These are phyloP conservation scores for Trichosanthes truncata DNA, from an alignment of 306 rosid genomes.

Conservation along the genomic window DNA sequence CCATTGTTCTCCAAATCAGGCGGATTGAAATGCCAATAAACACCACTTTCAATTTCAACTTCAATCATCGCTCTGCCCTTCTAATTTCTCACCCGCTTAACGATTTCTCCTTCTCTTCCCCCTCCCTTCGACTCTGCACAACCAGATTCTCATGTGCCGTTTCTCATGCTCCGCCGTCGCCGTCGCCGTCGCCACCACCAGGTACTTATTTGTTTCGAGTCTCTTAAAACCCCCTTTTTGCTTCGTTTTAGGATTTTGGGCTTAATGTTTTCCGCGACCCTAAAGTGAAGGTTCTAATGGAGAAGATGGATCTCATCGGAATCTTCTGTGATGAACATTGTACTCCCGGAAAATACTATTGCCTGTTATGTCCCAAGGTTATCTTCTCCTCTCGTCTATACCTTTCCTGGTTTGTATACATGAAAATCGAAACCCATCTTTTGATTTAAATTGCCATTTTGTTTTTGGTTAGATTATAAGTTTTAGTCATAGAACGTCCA, in stretches of 20 bases:
- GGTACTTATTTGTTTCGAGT: background rate
- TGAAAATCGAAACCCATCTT: background rate
- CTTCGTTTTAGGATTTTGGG: slow-evolving; percentile 24
- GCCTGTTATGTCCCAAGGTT: slow-evolving; percentile 73
- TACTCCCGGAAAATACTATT: slow-evolving; percentile 52
- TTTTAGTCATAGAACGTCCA: too few species aligned
- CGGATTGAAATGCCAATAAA: background rate
- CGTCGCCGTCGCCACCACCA: background rate
- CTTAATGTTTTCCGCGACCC: slow-evolving; percentile 18
- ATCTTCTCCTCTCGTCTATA: background rate
- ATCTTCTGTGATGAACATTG: slow-evolving; percentile 38
- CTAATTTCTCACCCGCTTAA: background rate
- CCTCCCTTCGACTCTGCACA: background rate
- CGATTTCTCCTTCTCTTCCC: slow-evolving; percentile 1
- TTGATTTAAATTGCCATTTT: background rate
- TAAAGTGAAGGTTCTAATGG: slow-evolving; percentile 39
- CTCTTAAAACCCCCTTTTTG: background rate
- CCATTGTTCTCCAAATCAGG: background rate
- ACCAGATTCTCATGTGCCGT: background rate
- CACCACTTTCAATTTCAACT: background rate
- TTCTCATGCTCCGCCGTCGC: background rate
- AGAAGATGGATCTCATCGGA: slow-evolving; percentile 60
- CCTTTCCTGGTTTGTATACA: background rate
- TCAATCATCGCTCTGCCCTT: background rate
- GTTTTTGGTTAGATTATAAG: background rate